Evolutionary conservation across 192 early-diverging fungal species (phyloP).

Genomic region (Lunasporangiospora selenospora): DNA sequence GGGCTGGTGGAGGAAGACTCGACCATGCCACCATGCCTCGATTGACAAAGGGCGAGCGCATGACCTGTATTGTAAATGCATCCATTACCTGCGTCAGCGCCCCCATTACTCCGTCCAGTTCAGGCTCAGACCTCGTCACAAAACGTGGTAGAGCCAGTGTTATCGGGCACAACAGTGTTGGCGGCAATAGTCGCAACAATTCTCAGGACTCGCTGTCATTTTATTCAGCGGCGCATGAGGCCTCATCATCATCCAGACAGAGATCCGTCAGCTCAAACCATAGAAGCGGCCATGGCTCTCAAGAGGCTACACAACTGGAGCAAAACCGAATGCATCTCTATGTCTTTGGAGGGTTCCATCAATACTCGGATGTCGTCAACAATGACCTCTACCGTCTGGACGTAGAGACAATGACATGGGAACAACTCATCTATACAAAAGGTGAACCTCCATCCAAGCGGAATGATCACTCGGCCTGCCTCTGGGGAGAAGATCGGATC

Average conservation of each 20-base stretch:
- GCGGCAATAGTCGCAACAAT: conserved; percentile 1
- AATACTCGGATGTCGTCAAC: conserved; percentile 72
- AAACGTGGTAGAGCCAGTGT: too few relatives aligned
- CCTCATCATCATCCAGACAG: too few relatives aligned
- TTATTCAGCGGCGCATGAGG: too few relatives aligned
- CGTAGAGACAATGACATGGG: conserved; percentile 56
- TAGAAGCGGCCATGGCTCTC: too few relatives aligned
- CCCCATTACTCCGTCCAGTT: conserved; percentile 3
- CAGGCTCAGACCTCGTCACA: too few relatives aligned
- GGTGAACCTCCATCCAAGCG: conserved; percentile 61
- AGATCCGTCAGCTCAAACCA: too few relatives aligned
- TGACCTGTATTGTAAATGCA: conserved; percentile 48
- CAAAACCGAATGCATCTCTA: conserved; percentile 47
- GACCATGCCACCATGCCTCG: too few relatives aligned
- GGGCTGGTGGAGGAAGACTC: too few relatives aligned
- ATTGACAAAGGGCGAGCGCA: conserved; percentile 37
- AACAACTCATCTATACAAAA: conserved; percentile 57
- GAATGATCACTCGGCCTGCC: conserved; percentile 65
- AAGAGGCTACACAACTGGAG: too few relatives aligned
- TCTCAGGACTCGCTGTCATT: too few relatives aligned
- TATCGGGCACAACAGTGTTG: too few relatives aligned
- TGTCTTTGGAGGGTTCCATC: conserved; percentile 69
- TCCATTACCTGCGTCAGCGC: conserved; percentile 36
- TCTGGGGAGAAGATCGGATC: conserved; percentile 63
- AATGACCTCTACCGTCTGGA: conserved; percentile 66